Conservation (phyloP, 2,329 filamentous ascomycete species). For the Cyanodermella asteris region DNA sequence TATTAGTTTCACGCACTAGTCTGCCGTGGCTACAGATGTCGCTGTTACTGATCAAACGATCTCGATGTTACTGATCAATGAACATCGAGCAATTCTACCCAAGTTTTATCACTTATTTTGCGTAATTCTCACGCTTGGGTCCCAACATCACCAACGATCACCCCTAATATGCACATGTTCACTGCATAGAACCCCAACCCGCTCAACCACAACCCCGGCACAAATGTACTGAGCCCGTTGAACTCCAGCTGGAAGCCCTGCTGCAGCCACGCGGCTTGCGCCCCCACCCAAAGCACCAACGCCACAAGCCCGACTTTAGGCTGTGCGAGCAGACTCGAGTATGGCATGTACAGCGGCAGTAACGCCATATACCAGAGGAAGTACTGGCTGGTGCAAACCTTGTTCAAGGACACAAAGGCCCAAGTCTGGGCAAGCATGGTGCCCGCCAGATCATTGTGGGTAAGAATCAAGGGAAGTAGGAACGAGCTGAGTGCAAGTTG, state of each 20-base stretch:
- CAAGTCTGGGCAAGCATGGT: constrained; percentile 91
- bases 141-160: constrained; percentile 48
- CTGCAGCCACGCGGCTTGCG: constrained; percentile 56
- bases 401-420: constrained; percentile 94
- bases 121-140: neutral
- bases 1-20: too few relatives aligned
- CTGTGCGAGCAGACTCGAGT: constrained; percentile 45
- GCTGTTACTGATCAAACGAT: too few relatives aligned
- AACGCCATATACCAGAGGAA: constrained; percentile 97
- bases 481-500: constrained; percentile 64
- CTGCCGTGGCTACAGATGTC: too few relatives aligned
- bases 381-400: constrained; percentile 98
- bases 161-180: constrained; percentile 70
- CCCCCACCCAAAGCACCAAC: constrained; percentile 48
- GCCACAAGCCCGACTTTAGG: constrained; percentile 42
- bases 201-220: constrained; percentile 59
- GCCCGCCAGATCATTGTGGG: constrained; percentile 59
- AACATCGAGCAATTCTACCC: too few relatives aligned
- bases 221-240: constrained; percentile 60
- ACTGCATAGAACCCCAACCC: constrained; percentile 61
- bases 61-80: too few relatives aligned
- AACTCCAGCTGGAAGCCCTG: constrained; percentile 60
- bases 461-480: constrained; percentile 51
- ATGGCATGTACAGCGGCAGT: constrained; percentile 71
- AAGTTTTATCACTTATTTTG: too few relatives aligned